Evolutionary conservation across 2,329 filamentous ascomycete species (phyloP).

Genomic region (Pyricularia sp.): DNA sequence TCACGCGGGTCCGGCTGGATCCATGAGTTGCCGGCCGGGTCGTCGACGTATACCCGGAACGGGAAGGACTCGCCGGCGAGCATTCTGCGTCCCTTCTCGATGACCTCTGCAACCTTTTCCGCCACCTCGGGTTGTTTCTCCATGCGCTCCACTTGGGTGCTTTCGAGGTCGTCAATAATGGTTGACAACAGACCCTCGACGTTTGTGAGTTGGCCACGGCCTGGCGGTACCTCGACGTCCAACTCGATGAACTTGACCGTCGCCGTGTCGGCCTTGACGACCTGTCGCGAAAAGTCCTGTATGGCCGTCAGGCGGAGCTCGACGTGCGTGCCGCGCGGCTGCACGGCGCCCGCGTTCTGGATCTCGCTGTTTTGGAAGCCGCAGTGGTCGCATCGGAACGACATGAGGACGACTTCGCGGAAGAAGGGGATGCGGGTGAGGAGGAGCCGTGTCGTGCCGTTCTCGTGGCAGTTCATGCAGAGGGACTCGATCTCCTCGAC

Average conservation of each 20-base stretch:
- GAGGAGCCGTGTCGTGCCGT: conserved; percentile 76
- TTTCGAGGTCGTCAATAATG: conserved; percentile 67
- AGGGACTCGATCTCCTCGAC: conserved; percentile 64
- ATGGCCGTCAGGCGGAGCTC: conserved; percentile 62
- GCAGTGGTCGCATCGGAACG: conserved; percentile 86
- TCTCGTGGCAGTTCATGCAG: conserved; percentile 76
- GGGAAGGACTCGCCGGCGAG: conserved; percentile 66
- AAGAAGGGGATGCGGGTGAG: conserved; percentile 93
- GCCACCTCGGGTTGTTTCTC: conserved; percentile 65
- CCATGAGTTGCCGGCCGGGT: conserved; percentile 91
- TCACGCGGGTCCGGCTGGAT: conserved; percentile 78
- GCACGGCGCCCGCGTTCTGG: conserved; percentile 82
- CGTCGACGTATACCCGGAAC: conserved; percentile 79
- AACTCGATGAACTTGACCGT: conserved; percentile 79
- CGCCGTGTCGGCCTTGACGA: conserved; percentile 85
- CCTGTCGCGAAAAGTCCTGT: conserved; percentile 68
- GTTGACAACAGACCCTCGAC: conserved; percentile 75
- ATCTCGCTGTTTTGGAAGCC: conserved; percentile 85
- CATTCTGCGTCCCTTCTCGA: conserved; percentile 64
- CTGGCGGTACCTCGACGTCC: conserved; percentile 84
- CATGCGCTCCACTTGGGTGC: conserved; percentile 73
- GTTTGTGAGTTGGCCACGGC: conserved; percentile 84
- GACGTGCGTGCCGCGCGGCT: conserved; percentile 76
- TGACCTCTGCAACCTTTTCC: conserved; percentile 63
- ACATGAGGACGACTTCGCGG: conserved; percentile 95